These are phyloP conservation scores for Spathaspora arborariae DNA, from an alignment of 805 yeast species.

Conservation along the genomic window DNA sequence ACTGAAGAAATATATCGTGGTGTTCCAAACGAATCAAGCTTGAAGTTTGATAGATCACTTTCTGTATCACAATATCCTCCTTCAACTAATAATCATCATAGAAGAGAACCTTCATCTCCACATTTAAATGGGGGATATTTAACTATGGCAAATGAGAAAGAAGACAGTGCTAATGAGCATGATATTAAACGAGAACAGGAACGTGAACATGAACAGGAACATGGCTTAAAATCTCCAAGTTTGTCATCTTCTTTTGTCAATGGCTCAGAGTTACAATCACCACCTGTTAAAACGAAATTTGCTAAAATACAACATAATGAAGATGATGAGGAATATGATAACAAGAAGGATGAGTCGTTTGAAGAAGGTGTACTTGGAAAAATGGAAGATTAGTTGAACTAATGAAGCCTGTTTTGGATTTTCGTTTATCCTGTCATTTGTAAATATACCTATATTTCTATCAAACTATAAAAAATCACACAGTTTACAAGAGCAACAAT, in stretches of 20 bases:
- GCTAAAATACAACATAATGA: conserved; percentile 3
- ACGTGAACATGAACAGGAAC: neutral
- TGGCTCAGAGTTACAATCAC: neutral
- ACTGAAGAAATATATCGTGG: conserved; percentile 1
- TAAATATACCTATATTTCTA: neutral
- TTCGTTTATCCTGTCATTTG: neutral
- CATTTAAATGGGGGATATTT: conserved; percentile 27
- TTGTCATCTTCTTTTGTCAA: conserved; percentile 10
- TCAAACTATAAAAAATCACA: neutral
- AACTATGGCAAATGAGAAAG: conserved; percentile 16
- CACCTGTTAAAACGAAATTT: neutral
- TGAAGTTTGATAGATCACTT: conserved; percentile 26
- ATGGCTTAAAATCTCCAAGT: conserved; percentile 14
- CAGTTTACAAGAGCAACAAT: neutral
- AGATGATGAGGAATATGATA: neutral
- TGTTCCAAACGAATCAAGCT: conserved; percentile 1
- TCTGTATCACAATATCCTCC: conserved; percentile 48
- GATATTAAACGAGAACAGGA: neutral
- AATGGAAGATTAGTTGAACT: conserved; percentile 8
- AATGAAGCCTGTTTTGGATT: neutral
- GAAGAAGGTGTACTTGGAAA: conserved; percentile 11
- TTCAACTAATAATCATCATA: conserved; percentile 13
- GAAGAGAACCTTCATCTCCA: conserved; percentile 8
- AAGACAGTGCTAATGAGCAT: neutral
- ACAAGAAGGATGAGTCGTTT: conserved; percentile 5